Evolutionary conservation across 2,329 filamentous ascomycete species (phyloP).

Genomic region (Alternaria ethzedia): DNA sequence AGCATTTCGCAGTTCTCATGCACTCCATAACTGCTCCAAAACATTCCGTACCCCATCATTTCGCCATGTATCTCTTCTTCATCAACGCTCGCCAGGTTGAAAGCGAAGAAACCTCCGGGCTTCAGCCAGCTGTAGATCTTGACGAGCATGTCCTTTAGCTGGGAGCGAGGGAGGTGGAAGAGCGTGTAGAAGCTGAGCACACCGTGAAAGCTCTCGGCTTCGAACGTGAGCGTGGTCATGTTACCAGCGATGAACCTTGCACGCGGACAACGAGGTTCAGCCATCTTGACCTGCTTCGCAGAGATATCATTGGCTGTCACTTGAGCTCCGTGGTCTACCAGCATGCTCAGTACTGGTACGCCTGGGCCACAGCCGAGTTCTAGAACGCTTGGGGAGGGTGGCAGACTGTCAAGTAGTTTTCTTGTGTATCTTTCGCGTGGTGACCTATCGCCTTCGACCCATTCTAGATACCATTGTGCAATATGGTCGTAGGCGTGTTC

Average conservation of each 20-base stretch:
- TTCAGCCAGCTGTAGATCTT: constrained; percentile 56
- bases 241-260: constrained; percentile 40
- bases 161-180: constrained; percentile 58
- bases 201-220: constrained; percentile 50
- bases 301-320: constrained; percentile 52
- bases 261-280: constrained; percentile 12
- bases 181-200: constrained; percentile 60
- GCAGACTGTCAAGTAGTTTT: not conserved
- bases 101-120: constrained; percentile 53
- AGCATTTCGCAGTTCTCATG: constrained; percentile 29
- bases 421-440: constrained; percentile 7
- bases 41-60: constrained; percentile 42
- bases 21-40: constrained; percentile 44
- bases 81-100: constrained; percentile 54
- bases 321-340: constrained; percentile 15
- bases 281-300: constrained; percentile 42
- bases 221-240: constrained; percentile 48
- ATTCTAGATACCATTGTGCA: constrained; percentile 12
- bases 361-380: constrained; percentile 22
- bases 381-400: constrained; percentile 6
- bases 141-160: constrained; percentile 55
- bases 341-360: constrained; percentile 14
- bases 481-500: constrained; percentile 12
- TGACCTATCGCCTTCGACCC: constrained; percentile 5
- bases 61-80: constrained; percentile 28